Base-by-base conservation (phyloP, 2,329 filamentous ascomycete species). In the Coleophoma eucalyptorum region DNA sequence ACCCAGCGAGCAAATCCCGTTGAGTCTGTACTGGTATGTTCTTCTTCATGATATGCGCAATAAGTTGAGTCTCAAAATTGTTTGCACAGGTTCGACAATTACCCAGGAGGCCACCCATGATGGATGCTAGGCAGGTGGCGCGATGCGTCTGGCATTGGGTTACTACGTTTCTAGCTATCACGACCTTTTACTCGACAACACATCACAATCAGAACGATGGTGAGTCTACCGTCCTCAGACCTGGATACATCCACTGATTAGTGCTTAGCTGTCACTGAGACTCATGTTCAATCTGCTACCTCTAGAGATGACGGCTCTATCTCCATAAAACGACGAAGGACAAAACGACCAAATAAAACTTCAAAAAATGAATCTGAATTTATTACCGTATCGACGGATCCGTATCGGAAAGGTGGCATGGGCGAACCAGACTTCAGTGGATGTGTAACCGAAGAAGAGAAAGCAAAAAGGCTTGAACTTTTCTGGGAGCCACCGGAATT, bases 261-360 rank as follows among this genome's bases (percentile, higher is more conserved):
- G n/a, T n/a, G 18, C 37, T 12, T 16, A 60, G 58, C 52, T 26
- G 43, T 54, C 46, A 21, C 58, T 21, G 51, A 52, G 19, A 47
- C 45, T 15, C 56, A 58, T 49, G 50, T 53, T 33, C 52, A 59
- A 20, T 43, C 42, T 5, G 45, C 51, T 5, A 41, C 50, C 41
- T 18, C 49, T 20, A 54, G 55, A 54, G n/a, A 40, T 12, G 51
- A 57, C 47, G 54, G 56, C 34, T 48, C 46, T 2, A 53, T 46
- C 12, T 35, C 58, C 16, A 31, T 57, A 8, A 60, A 60, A 26
- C 35, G 46, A 13, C 46, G 26, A 7, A 48, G 42, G 16, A 48
- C 26, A 19, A 48, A 41, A 18, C 35, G 19, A 16, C 11, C 42
- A 18, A 44, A 44, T 10, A 20, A 19, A 44, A 13, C 20, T 1